phyloP scores from a whole-genome alignment of 169 alveolate genomes.

The Plasmodium knowlesi region DNA sequence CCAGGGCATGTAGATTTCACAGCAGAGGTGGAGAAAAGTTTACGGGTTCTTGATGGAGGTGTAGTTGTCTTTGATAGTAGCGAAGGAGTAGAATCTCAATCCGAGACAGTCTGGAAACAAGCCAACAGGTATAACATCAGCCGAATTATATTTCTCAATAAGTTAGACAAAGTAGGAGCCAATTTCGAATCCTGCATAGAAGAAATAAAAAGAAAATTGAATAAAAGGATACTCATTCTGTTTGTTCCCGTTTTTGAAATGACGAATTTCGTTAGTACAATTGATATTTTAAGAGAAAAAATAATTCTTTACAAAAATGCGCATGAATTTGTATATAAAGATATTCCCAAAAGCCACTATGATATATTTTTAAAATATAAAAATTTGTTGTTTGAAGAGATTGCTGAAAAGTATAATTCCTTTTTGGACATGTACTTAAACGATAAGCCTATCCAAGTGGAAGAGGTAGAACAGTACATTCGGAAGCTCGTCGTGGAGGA shows the following conservation, averaged over 20 bases:
- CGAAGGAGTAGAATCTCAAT: constrained; percentile 96
- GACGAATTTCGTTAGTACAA: constrained; percentile 87
- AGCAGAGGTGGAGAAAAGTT: constrained; percentile 94
- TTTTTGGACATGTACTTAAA: constrained; percentile 89
- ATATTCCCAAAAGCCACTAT: constrained; percentile 38
- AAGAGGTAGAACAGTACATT: constrained; percentile 84
- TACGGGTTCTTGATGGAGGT: constrained; percentile 97
- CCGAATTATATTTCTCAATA: constrained; percentile 93
- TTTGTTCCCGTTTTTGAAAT: constrained; percentile 93
- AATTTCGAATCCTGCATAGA: constrained; percentile 87
- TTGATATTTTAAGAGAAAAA: constrained; percentile 87
- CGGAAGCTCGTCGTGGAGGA: constrained; percentile 84
- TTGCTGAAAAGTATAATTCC: constrained; percentile 90
- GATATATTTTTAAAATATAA: constrained; percentile 80
- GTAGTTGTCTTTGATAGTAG: constrained; percentile 97
- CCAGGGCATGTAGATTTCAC: constrained; percentile 98
- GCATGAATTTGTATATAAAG: constrained; percentile 64
- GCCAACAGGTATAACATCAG: constrained; percentile 92
- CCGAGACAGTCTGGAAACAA: constrained; percentile 95
- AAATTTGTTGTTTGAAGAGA: constrained; percentile 81
- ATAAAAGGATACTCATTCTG: constrained; percentile 90
- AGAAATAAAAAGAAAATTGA: constrained; percentile 88
- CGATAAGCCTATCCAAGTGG: constrained; percentile 80
- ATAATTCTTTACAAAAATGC: constrained; percentile 75
- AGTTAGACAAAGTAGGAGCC: constrained; percentile 96